Base-by-base conservation (phyloP, 768 basidiomycete genomes). In the Lyophyllum shimeji region DNA sequence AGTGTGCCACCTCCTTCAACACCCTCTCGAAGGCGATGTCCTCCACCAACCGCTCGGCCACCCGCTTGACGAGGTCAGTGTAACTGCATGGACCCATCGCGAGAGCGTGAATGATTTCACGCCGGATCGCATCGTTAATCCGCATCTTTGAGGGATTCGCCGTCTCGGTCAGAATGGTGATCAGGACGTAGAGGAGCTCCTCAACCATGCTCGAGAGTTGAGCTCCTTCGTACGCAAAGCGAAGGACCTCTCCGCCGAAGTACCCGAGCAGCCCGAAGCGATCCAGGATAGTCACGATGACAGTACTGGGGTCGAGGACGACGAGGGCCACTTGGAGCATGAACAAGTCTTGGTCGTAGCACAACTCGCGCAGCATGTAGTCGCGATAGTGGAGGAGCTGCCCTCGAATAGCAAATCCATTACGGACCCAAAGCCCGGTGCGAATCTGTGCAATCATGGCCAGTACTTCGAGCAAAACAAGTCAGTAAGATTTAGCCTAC, bases 341-440 rank as follows among this genome's bases (percentile, higher is more conserved):
- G 75, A 84, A 91, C 17, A 94, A 74, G 58, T 94, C 97, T 69
- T 98, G 95, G 69, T 99, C 97, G 67, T 96, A 95, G 65, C 96
- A 97, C 6, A 94, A 80, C 69, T 99, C 97, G 18, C 96, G 88
- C 23, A 98, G 84, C 82, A 91, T 89, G 70, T 93, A 94, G 68
- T 98, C 96, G 24, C 95, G 89, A 69, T 99, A 99, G 68, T 98
- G 96, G 50, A 95, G 81, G 3, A 95, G 78, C 69, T 98, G 97
- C 0, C 95, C 94, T 1, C 96, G 88, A 62, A 98, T 95, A 15
- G 90, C 90, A 65, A 95, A 92, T 3, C 97, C 97, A 63, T 99
- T 99, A 52, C 96, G 89, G 7, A 97, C 95, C 97, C 97, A 99
- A 3, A 98, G 79, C 0, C 95, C 95, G 0, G 93, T 90, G 23